Evolutionary conservation across 148 eudicot genomes (phyloP), one percentile per base, ranked within the genome.

Genomic region (Rhododendron henanense): DNA sequence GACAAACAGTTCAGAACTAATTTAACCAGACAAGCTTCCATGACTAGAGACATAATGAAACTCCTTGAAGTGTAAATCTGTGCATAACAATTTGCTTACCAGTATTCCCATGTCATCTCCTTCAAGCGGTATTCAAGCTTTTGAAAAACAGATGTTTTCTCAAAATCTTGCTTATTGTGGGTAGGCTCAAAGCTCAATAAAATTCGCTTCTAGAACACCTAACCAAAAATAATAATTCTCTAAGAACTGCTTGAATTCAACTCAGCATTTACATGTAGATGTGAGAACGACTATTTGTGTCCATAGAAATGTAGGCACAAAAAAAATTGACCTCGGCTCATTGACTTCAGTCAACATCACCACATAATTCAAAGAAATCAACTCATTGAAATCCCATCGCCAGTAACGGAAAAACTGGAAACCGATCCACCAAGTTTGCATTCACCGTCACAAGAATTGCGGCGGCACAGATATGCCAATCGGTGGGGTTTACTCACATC

Each of bases 111-210:
- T 82, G 97, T 94, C 98, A 95, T 95, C 55, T 94, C 96, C 88
- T 93, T 95, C 88, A 95, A 90, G 50, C 98, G 96, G 57, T 81
- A 51, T 87, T 93, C 96, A 87, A 95, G 97, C 93, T 93, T 95
- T 86, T 91, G 96, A 86, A 93, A 95, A 63, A 95, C 91, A 47
- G 94, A 90, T 3, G 97, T 95, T 91, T 91, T 94, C 94, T 95
- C 98, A 89, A 95, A 95, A 88, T 95, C 97, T 89, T 95, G 98
- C 86, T 95, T 95, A 83, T 93, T 94, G 90, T 95, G 98, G n/a
- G 96, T 93, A 31, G 98, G 98, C 90, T 94, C n/a, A n/a, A n/a
- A n/a, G n/a, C n/a, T n/a, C 91, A 67, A 95, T 86, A 90, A 94
- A 95, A 86, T 95, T 93, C 69, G 98, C 95, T 90, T 95, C 97